These are phyloP conservation scores for Musa balbisiana DNA, from an alignment of 202 grass and related monocot genomes.

Conservation along the genomic window DNA sequence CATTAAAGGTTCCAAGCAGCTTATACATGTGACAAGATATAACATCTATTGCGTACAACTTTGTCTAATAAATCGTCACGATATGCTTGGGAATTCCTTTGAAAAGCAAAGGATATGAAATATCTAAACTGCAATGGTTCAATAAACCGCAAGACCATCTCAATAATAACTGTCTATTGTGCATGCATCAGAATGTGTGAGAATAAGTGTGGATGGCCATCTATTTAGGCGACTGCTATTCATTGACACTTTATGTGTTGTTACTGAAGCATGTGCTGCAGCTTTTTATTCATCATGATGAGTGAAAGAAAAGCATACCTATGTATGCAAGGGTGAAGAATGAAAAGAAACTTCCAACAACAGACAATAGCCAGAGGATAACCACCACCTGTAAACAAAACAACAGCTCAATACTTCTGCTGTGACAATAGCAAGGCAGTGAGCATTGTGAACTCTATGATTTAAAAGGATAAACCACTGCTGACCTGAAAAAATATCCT, in stretches of 20 bases:
- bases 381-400: conserved; percentile 55
- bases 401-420: conserved; percentile 10
- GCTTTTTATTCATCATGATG: not conserved
- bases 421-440: too few relatives aligned
- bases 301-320: conserved; percentile 44
- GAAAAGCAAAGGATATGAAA: too few relatives aligned
- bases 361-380: conserved; percentile 77
- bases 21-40: too few relatives aligned
- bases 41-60: too few relatives aligned
- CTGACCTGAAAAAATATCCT: conserved; percentile 74
- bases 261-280: not conserved
- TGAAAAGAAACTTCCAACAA: conserved; percentile 79
- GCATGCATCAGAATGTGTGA: too few relatives aligned
- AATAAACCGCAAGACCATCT: too few relatives aligned
- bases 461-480: not conserved
- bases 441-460: not conserved
- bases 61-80: too few relatives aligned
- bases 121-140: too few relatives aligned
- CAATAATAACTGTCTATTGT: too few relatives aligned
- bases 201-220: too few relatives aligned
- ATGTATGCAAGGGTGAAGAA: conserved; percentile 83
- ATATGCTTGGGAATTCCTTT: too few relatives aligned
- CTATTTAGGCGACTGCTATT: not conserved
- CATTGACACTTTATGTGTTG: not conserved
- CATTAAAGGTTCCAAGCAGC: too few relatives aligned